A percentile compares a stretch with the other conserved stretches of the same genome.
These are phyloP conservation scores for Leonotis leonurus DNA, from an alignment of 257 asterid genomes.

Conservation along the genomic window DNA sequence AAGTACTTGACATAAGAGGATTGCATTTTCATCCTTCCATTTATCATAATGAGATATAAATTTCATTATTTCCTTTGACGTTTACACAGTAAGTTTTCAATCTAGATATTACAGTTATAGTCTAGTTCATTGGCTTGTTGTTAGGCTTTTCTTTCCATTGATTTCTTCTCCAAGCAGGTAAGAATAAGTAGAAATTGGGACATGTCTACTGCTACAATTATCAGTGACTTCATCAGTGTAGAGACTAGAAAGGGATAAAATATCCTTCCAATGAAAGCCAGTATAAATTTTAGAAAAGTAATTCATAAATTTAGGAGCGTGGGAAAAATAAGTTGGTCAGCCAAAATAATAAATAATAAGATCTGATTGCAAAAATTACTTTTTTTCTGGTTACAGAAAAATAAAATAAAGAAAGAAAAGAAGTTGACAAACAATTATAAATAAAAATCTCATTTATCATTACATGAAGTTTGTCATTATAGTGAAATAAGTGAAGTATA, in stretches of 20 bases:
- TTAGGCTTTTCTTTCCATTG: not conserved
- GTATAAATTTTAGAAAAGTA: not conserved
- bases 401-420: not conserved
- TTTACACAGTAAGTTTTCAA: not conserved
- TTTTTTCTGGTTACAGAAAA: not conserved
- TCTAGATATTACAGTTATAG: not conserved
- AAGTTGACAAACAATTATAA: not conserved
- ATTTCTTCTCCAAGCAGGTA: not conserved
- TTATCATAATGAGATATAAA: not conserved
- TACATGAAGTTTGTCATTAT: too few species aligned
- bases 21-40: slow-evolving; percentile 4
- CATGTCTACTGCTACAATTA: not conserved
- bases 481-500: not conserved
- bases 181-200: not conserved
- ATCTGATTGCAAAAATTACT: not conserved
- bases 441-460: not conserved
- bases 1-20: not conserved
- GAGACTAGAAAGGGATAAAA: not conserved
- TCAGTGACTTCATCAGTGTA: not conserved
- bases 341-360: not conserved
- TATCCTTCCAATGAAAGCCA: not conserved
- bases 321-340: not conserved
- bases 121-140: not conserved
- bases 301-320: not conserved
- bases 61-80: not conserved